phyloP scores from a whole-genome alignment of 345 rosid genomes.

The Chamaenerion angustifolium region DNA sequence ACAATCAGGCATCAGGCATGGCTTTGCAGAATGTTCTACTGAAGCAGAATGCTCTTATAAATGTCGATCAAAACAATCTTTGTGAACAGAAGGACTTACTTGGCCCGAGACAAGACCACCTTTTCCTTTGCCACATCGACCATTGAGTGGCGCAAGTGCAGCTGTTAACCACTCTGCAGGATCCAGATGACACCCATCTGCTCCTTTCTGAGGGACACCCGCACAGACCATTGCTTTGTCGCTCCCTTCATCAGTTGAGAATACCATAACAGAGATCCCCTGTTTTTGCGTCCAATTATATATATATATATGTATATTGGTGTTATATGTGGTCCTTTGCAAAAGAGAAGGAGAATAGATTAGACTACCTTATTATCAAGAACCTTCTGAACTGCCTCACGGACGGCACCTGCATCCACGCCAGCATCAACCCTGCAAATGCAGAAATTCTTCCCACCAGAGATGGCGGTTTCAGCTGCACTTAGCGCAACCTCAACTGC shows the following conservation, averaged over 20 bases:
- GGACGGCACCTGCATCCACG: constrained; percentile 76
- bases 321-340: neutral
- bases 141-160: constrained; percentile 74
- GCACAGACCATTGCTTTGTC: constrained; percentile 92
- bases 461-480: constrained; percentile 52
- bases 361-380: constrained; percentile 41
- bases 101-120: constrained; percentile 89
- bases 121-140: constrained; percentile 85
- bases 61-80: neutral
- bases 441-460: constrained; percentile 61
- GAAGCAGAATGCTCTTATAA: too few species aligned
- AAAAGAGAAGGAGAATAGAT: neutral
- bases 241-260: constrained; percentile 65
- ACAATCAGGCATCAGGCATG: too few species aligned
- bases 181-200: constrained; percentile 44
- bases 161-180: constrained; percentile 78
- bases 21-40: too few species aligned
- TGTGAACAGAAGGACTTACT: constrained; percentile 23
- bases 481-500: constrained; percentile 47
- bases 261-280: constrained; percentile 78
- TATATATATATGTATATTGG: neutral
- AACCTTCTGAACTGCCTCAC: constrained; percentile 79
- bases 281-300: constrained; percentile 16
- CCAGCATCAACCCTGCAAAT: constrained; percentile 61
- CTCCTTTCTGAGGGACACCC: constrained; percentile 61